phyloP scores from a whole-genome alignment of 2,329 filamentous ascomycete species.

The Diaporthe citri region DNA sequence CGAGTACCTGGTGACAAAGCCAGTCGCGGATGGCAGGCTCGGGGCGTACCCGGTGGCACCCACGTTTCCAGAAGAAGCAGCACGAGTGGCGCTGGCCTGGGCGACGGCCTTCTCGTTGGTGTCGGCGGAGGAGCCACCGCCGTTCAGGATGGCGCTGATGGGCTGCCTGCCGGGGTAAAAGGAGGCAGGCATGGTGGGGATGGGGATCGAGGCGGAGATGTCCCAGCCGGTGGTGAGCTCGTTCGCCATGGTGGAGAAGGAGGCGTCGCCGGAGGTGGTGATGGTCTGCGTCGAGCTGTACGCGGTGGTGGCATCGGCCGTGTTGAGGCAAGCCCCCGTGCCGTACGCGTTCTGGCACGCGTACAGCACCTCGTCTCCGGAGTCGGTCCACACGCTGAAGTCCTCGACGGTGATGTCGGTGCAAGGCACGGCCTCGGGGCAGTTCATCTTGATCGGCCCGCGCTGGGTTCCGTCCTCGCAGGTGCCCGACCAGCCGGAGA shows the following conservation, averaged over 20 bases:
- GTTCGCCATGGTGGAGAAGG: slow-evolving; percentile 42
- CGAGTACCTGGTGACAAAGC: slow-evolving; percentile 1
- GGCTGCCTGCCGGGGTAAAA: slow-evolving; percentile 38
- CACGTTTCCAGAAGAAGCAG: not conserved
- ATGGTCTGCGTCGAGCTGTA: slow-evolving; percentile 42
- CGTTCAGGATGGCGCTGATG: slow-evolving; percentile 37
- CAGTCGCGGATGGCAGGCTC: slow-evolving; percentile 4
- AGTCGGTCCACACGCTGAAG: slow-evolving; percentile 66
- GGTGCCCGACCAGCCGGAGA: slow-evolving; percentile 69
- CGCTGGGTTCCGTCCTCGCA: slow-evolving; percentile 61
- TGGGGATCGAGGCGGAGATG: slow-evolving; percentile 35
- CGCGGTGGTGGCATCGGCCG: slow-evolving; percentile 34
- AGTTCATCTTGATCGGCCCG: slow-evolving; percentile 66
- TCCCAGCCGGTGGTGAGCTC: slow-evolving; percentile 36
- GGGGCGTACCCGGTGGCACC: not conserved
- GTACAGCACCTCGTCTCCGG: slow-evolving; percentile 50
- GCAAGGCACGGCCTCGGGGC: slow-evolving; percentile 64
- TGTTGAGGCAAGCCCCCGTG: slow-evolving; percentile 41
- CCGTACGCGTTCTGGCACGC: slow-evolving; percentile 43
- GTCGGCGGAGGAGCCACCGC: slow-evolving; percentile 7
- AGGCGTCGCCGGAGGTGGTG: slow-evolving; percentile 39
- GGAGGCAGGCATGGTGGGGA: slow-evolving; percentile 38
- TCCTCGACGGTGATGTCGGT: slow-evolving; percentile 63
- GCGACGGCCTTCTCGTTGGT: slow-evolving; percentile 14
- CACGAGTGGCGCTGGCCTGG: not conserved